Evolutionary conservation across 306 rosid species (phyloP), one percentile per base, ranked within the genome.

Genomic region (Pyrus pyrifolia): DNA sequence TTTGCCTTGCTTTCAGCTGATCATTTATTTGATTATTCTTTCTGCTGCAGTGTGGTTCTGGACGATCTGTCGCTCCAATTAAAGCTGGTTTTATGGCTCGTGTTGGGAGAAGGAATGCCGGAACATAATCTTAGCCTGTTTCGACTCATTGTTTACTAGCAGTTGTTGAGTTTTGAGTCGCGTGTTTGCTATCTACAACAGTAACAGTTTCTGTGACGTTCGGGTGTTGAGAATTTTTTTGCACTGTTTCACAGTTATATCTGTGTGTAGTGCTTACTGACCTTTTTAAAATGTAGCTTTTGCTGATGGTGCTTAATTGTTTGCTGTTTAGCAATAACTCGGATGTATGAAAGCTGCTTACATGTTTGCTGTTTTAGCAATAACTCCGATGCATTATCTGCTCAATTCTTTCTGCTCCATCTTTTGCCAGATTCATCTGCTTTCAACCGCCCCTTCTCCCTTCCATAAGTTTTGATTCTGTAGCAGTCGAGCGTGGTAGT

Each of bases 81-180:
- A 95, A 95, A 81, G 97, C 97, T 79, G 99, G 99, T 76, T 95
- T 92, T 75, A 91, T 88, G 77, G 99, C 99, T 84, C 99, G 97
- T 67, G 97, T 95, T 86, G 97, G 97, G 55, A 88, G 99, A 52
- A 88, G 97, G 81, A 95, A 80, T 0, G 78, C 96, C 0, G 97
- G 97, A 45, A 67, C 98, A 65, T 92, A 81, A 92, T 72, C 53
- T 60, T 70, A 33, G 8, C 40, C 58, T 30, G 51, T 57, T 63
- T 64, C 33, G 4, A 23, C 72, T 31, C 40, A 30, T 74, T 8
- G 33, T 62, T 52, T 53, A 71, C 66, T n/a, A 4, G 15, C 13
- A 8, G 15, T 10, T 4, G 35, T 35, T 23, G 27, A 19, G 11
- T 18, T 30, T 64, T 30, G 45, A 66, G 70, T 35, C 21, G 49